Percentiles rank a stretch among this genome's conserved stretches.
These are phyloP conservation scores for Zizania latifolia DNA, from an alignment of 176 grass and related monocot species.

Conservation along the genomic window DNA sequence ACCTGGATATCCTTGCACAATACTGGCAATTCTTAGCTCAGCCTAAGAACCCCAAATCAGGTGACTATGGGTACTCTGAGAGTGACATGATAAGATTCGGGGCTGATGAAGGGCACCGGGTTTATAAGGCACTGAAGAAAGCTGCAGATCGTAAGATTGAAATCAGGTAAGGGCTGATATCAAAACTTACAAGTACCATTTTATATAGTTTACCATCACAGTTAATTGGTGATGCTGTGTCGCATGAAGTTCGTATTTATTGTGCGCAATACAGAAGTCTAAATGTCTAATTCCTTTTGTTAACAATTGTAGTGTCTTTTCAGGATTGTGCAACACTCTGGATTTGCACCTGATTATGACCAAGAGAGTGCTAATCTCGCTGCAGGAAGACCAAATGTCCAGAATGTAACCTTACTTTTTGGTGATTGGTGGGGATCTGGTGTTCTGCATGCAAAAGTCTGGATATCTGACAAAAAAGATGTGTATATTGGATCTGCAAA, in stretches of 20 bases:
- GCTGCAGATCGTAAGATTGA: slow-evolving; percentile 69
- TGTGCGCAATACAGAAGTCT: not conserved
- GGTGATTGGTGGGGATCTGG: slow-evolving; percentile 86
- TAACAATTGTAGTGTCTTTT: slow-evolving; percentile 4
- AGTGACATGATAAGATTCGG: slow-evolving; percentile 77
- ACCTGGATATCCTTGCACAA: slow-evolving; percentile 71
- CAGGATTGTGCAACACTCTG: slow-evolving; percentile 90
- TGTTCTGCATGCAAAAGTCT: slow-evolving; percentile 83
- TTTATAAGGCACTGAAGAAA: slow-evolving; percentile 60
- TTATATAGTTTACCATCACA: not conserved
- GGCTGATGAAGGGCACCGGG: slow-evolving; percentile 40
- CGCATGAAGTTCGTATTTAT: not conserved
- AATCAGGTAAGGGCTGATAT: slow-evolving; percentile 48
- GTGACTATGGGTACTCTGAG: slow-evolving; percentile 71
- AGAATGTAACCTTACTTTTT: slow-evolving; percentile 80
- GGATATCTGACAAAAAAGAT: slow-evolving; percentile 87
- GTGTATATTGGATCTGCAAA: slow-evolving; percentile 92
- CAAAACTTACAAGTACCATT: not conserved
- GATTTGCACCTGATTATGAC: slow-evolving; percentile 74
- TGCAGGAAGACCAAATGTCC: slow-evolving; percentile 71
- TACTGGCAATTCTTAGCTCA: slow-evolving; percentile 79
- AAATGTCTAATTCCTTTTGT: not conserved
- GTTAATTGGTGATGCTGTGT: not conserved
- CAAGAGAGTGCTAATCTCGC: slow-evolving; percentile 77
- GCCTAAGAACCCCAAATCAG: slow-evolving; percentile 57